Conservation (phyloP, 2,329 filamentous ascomycete genomes). For the Fusarium camptoceras region DNA sequence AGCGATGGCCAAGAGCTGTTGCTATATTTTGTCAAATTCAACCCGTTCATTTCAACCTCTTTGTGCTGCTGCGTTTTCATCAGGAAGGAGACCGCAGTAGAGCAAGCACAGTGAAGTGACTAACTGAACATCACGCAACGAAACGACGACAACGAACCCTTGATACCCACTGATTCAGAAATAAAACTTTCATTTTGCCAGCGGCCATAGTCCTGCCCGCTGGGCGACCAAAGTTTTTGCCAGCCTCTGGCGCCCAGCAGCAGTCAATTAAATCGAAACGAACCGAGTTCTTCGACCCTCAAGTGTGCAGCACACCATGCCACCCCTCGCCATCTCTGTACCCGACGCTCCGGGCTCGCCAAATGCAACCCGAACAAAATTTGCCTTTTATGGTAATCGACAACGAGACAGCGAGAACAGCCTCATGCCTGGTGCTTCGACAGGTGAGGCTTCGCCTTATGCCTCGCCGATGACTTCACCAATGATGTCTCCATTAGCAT, state of each 20-base stretch:
- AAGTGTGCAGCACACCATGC: constrained; percentile 31
- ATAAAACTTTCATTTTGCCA: constrained; percentile 19
- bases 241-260: constrained; percentile 41
- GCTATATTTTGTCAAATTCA: constrained; percentile 20
- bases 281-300: constrained; percentile 16
- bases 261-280: constrained; percentile 18
- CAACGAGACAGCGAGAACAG: constrained; percentile 37
- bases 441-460: constrained; percentile 41
- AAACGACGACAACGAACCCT: constrained; percentile 28
- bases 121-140: constrained; percentile 35
- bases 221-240: constrained; percentile 43
- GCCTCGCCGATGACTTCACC: constrained; percentile 39
- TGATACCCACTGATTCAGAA: constrained; percentile 32
- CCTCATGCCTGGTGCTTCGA: constrained; percentile 34
- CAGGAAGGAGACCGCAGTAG: constrained; percentile 33
- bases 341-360: constrained; percentile 37
- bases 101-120: constrained; percentile 30
- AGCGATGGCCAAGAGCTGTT: constrained; percentile 46
- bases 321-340: constrained; percentile 40
- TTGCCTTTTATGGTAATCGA: constrained; percentile 37
- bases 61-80: constrained; percentile 35
- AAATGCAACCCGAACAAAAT: constrained; percentile 36
- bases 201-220: constrained; percentile 19
- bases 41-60: constrained; percentile 22
- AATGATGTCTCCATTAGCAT: constrained; percentile 39